Evolutionary conservation across 2,329 filamentous ascomycete genomes (phyloP), one percentile per base, ranked within the genome.

Genomic region (Sarocladium strictum): DNA sequence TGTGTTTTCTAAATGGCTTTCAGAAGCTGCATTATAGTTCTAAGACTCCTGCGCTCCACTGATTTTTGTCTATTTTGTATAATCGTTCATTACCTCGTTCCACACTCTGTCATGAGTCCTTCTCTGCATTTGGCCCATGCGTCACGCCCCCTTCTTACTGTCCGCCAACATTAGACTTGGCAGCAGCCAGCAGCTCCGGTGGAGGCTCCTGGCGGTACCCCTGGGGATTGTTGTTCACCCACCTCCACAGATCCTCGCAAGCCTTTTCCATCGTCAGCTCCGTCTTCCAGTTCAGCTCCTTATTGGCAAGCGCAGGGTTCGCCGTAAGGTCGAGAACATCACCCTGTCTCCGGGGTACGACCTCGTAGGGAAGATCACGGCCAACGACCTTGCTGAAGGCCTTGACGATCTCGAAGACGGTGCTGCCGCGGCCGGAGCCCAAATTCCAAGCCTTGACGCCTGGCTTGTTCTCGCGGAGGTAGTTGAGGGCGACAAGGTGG

Each of bases 371-470:
- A 24, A 99, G 80, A 55, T 94, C 84, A 52, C 85, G 87, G 58
- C 94, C 94, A 21, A 97, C 92, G 17, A 90, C 90, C 52, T 82
- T 74, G 73, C 85, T 89, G 76, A 99, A 99, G 54, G 94, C 92
- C 62, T 93, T 90, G 81, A 99, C 86, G 77, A 99, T 99, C 70
- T 99, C 92, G 67, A 92, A 94, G 55, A 99, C 94, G 21, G 94
- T 99, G 72, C 88, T 95, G 62, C 94, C 94, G 63, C 87, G 90
- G 58, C 94, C 94, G 1, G 92, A 96, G 56, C 95, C 95, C 62
- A 99, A 72, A 74, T 99, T 99, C 93, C 93, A 99, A 55, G 91
- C 92, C 69, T 90, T 88, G 61, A 97, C 89, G 55, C 94, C 94
- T 17, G 94, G 93, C 64, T 90, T 82, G 62, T 93, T 76, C 60